Base-by-base conservation (phyloP, 805 yeast species). In the Alloascoidea hylecoeti region DNA sequence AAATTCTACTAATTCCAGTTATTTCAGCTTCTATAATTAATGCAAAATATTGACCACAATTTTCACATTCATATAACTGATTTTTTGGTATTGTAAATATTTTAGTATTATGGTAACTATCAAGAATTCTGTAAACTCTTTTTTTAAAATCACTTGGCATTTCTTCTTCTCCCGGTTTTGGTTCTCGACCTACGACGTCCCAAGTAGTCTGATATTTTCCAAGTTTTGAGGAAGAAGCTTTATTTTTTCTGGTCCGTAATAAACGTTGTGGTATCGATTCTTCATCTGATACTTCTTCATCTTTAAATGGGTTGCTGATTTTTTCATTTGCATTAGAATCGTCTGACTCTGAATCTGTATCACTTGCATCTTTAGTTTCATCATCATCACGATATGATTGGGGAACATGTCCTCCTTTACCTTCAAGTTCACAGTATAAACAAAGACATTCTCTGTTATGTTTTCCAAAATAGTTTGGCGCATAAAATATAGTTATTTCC, bases 401-500 rank as follows among this genome's bases (percentile, higher is more conserved):
- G 9, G 30, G 30, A 23, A n/a, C 30, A 23, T 23, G n/a, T 9
- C 9, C 30, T 23, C 30, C 30, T n/a, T 23, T 23, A 9, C n/a
- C n/a, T n/a, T 23, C 30, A 23, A 9, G 30, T 42, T 66, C 69
- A 46, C 72, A 67, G 1, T 64, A 50, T 1, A 60, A 58, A 45
- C 72, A 67, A 34, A 65, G 43, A 43, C 72, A 67, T 37, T 66
- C 66, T 13, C 54, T 42, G 42, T 67, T 67, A 13, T 49, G 37
- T 19, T 41, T 44, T 14, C 72, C 72, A 45, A 67, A 67, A 42
- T 66, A 67, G 42, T 55, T 54, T 3, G 53, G 44, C 1, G 71
- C 53, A 44, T 67, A 67, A 18, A 44, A 42, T 4, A 66, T 69
- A 3, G 72, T 64, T 18, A 67, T 60, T 44, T 67, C 70, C 44